phyloP scores from a whole-genome alignment of 352 stramenopile species.

The Phytophthora rubi region DNA sequence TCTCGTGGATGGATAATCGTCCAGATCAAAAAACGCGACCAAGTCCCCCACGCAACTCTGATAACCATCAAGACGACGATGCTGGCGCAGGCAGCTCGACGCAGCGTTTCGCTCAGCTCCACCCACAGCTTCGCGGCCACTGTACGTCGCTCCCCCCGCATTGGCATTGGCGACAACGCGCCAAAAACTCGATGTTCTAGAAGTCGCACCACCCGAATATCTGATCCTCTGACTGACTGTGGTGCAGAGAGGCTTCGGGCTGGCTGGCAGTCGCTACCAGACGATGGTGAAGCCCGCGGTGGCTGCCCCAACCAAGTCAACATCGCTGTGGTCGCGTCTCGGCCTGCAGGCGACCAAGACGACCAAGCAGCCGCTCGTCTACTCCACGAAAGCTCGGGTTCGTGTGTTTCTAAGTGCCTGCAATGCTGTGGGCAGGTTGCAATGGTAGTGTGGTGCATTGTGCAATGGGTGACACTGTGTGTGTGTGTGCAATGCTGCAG shows the following conservation, averaged over 20 bases:
- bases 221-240: conserved; percentile 20
- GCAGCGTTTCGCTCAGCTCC: conserved; percentile 22
- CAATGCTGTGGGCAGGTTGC: conserved; percentile 3
- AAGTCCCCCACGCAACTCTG: conserved; percentile 2
- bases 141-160: conserved; percentile 18
- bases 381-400: conserved; percentile 79
- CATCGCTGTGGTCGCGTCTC: conserved; percentile 49
- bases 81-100: conserved; percentile 50
- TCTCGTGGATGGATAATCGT: conserved; percentile 35
- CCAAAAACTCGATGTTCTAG: neutral
- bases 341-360: conserved; percentile 30
- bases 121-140: conserved; percentile 26
- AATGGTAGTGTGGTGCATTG: conserved; percentile 1
- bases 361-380: conserved; percentile 58
- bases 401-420: conserved; percentile 17
- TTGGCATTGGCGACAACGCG: neutral
- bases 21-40: conserved; percentile 30
- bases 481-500: conserved; percentile 32
- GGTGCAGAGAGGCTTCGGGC: conserved; percentile 33
- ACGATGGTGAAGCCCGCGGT: conserved; percentile 58
- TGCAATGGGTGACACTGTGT: conserved; percentile 14
- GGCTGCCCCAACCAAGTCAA: conserved; percentile 34
- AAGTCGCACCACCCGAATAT: conserved; percentile 21
- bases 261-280: conserved; percentile 59
- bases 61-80: conserved; percentile 27